Conservation (phyloP, 306 rosid species). For the Medicago arabica region DNA sequence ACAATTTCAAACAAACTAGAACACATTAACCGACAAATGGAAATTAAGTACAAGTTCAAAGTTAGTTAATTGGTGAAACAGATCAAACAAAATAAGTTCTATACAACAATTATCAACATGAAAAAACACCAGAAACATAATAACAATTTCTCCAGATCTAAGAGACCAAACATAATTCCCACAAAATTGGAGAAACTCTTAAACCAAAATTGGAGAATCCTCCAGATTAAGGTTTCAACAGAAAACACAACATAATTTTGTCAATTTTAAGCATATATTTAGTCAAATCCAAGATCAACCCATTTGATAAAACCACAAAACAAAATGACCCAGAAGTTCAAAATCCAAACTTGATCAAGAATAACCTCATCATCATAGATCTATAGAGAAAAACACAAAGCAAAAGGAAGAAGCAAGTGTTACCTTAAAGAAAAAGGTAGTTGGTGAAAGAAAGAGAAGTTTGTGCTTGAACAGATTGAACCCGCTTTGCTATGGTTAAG, state of each 20-base stretch:
- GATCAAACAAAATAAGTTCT: conserved; percentile 4
- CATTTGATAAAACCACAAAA: neutral
- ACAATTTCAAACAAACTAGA: neutral
- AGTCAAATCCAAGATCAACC: neutral
- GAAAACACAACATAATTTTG: neutral
- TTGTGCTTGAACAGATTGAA: conserved; percentile 42
- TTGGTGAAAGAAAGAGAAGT: neutral
- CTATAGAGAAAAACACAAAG: neutral
- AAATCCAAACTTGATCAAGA: conserved; percentile 11
- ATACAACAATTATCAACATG: neutral
- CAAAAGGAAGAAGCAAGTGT: neutral
- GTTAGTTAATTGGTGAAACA: neutral
- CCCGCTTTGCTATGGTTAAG: conserved; percentile 17
- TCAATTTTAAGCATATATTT: neutral
- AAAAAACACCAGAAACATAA: neutral
- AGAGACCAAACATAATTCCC: neutral
- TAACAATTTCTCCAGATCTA: conserved; percentile 37
- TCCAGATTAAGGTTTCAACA: conserved; percentile 3
- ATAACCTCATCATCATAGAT: conserved; percentile 15
- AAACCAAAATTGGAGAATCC: neutral
- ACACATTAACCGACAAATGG: neutral
- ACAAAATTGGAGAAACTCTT: neutral
- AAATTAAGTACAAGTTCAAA: neutral
- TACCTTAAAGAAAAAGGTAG: conserved; percentile 34
- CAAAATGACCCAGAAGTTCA: neutral